Evolutionary conservation across 1,139 yeast species (phyloP).

Genomic region (Starmera stellimalicola): DNA sequence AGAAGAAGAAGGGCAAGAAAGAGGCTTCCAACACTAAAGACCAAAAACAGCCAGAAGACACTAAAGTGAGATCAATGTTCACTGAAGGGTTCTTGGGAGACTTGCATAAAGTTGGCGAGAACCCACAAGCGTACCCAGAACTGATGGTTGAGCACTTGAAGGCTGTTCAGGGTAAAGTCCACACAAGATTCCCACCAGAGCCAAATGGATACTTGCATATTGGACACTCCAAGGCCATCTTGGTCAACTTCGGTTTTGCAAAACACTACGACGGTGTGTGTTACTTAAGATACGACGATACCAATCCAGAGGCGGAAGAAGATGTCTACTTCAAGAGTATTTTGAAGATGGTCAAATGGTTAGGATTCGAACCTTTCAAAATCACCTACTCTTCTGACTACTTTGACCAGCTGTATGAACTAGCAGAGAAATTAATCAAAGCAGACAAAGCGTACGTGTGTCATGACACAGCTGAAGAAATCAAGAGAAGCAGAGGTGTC

Average conservation of each 20-base stretch:
- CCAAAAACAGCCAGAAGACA: conserved; percentile 21
- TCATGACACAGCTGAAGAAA: conserved; percentile 88
- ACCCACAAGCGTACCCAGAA: conserved; percentile 83
- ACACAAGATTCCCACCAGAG: conserved; percentile 84
- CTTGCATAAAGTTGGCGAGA: conserved; percentile 90
- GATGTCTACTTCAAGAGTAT: conserved; percentile 83
- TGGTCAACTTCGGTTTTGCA: conserved; percentile 94
- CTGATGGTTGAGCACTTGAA: conserved; percentile 71
- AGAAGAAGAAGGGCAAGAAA: conserved; percentile 43
- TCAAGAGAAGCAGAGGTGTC: conserved; percentile 82
- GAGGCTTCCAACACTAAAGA: conserved; percentile 17
- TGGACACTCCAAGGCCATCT: conserved; percentile 97
- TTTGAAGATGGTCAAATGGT: conserved; percentile 78
- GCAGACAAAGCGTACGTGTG: conserved; percentile 80
- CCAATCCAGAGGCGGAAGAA: conserved; percentile 98
- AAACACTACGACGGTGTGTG: conserved; percentile 77
- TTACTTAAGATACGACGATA: conserved; percentile 90
- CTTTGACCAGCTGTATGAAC: conserved; percentile 76
- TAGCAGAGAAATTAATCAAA: conserved; percentile 73
- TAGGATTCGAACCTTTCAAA: conserved; percentile 89
- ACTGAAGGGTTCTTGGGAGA: conserved; percentile 94
- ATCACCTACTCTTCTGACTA: conserved; percentile 94
- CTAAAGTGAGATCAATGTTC: conserved; percentile 71
- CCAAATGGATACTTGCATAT: conserved; percentile 91
- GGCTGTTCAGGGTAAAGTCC: conserved; percentile 72